Evolutionary conservation across 495 filamentous ascomycete genomes (phyloP).

Genomic region (Oleoguttula mirabilis): DNA sequence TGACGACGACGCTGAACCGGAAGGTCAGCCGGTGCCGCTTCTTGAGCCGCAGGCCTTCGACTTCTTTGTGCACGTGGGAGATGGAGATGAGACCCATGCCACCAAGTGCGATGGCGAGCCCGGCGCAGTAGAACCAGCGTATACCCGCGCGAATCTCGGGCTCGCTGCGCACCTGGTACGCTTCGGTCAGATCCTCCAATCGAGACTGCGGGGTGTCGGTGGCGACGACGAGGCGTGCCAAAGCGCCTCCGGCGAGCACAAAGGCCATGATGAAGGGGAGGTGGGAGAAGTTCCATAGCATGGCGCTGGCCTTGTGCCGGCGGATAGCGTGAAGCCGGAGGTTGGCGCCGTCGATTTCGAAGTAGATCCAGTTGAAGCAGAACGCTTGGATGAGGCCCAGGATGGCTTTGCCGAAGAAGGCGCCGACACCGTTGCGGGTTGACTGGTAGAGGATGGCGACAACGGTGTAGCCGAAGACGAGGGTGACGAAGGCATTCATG

Average conservation of each 20-base stretch:
- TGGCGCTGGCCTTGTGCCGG: slow-evolving; percentile 29
- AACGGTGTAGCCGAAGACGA: slow-evolving; percentile 50
- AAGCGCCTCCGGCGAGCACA: slow-evolving; percentile 40
- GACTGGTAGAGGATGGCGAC: slow-evolving; percentile 46
- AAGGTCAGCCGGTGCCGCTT: slow-evolving; percentile 38
- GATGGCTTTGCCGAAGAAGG: slow-evolving; percentile 48
- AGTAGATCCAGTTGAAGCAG: slow-evolving; percentile 53
- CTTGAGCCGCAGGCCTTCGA: slow-evolving; percentile 31
- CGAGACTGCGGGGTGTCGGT: slow-evolving; percentile 37
- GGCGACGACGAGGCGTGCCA: slow-evolving; percentile 42
- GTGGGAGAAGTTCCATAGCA: slow-evolving; percentile 35
- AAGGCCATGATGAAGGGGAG: slow-evolving; percentile 48
- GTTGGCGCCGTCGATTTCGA: slow-evolving; percentile 46
- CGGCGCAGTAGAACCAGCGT: slow-evolving; percentile 48
- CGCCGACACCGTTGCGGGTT: slow-evolving; percentile 36
- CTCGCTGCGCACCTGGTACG: slow-evolving; percentile 34
- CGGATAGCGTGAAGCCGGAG: slow-evolving; percentile 46
- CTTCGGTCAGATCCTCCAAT: slow-evolving; percentile 34
- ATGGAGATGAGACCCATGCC: slow-evolving; percentile 39
- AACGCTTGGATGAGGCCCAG: slow-evolving; percentile 47
- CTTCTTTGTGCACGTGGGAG: slow-evolving; percentile 34
- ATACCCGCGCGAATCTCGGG: slow-evolving; percentile 35
- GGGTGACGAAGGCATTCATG: slow-evolving; percentile 47
- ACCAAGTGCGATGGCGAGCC: slow-evolving; percentile 40
- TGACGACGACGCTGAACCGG: slow-evolving; percentile 36